Evolutionary conservation across 208 protist species (phyloP).

Genomic region (Balamuthia mandrillaris): DNA sequence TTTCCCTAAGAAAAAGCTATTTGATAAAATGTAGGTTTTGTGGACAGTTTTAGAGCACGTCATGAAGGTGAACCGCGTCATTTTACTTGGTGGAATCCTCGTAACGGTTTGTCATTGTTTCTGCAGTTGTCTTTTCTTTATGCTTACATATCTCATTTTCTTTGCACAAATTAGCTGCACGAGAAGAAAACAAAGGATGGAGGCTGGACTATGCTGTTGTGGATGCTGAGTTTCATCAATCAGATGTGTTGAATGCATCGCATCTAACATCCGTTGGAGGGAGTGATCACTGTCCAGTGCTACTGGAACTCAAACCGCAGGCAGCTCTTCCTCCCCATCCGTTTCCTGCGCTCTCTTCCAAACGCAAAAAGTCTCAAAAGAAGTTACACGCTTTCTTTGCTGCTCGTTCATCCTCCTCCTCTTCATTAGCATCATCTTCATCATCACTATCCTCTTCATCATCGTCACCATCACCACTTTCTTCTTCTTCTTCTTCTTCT

Average conservation of each 20-base stretch:
- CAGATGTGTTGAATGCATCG: not conserved
- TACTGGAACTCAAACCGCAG: too few relatives aligned
- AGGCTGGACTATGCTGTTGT: not conserved
- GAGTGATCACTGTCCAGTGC: too few relatives aligned
- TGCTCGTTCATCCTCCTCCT: not conserved
- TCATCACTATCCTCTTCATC: not conserved
- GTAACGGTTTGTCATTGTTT: not conserved
- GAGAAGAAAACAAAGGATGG: not conserved
- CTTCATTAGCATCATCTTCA: not conserved
- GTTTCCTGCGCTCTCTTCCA: too few relatives aligned
- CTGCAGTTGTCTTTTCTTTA: not conserved
- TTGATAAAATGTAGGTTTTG: not conserved
- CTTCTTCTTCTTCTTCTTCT: not conserved
- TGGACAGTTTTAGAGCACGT: not conserved
- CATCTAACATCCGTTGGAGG: too few relatives aligned
- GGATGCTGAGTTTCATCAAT: not conserved
- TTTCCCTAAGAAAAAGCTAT: too few relatives aligned
- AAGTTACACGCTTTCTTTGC: not conserved
- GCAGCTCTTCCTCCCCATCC: too few relatives aligned
- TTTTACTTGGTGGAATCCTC: constrained; percentile 2
- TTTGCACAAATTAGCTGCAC: not conserved
- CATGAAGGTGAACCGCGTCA: not conserved
- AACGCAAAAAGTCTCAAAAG: not conserved
- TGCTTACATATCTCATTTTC: not conserved
- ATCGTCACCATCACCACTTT: not conserved